A percentile compares a stretch with the other conserved stretches of the same genome.
Conservation (phyloP, 352 stramenopile genomes). For the Globisporangium cederbergense region DNA sequence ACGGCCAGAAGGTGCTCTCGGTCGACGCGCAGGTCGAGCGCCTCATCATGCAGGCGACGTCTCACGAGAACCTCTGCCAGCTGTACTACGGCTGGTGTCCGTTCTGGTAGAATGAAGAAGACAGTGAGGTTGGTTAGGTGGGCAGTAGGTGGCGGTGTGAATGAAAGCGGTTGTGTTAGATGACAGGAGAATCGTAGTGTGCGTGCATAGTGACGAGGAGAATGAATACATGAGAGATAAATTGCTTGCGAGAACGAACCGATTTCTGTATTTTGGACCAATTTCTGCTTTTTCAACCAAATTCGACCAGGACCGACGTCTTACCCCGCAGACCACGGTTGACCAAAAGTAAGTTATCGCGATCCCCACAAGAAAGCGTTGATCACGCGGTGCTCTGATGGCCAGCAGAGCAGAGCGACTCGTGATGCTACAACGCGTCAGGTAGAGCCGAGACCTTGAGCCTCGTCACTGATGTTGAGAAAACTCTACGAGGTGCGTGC, state of each 20-base stretch:
- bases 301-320: not conserved
- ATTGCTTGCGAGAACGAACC: not conserved
- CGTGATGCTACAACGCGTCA: too few species aligned
- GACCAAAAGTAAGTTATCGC: too few species aligned
- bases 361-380: too few species aligned
- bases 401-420: too few species aligned
- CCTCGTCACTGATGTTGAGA: too few species aligned
- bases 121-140: not conserved
- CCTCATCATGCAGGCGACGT: slow-evolving; percentile 98
- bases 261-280: not conserved
- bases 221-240: not conserved
- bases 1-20: slow-evolving; percentile 72
- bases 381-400: too few species aligned
- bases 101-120: slow-evolving; percentile 61
- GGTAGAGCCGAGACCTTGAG: too few species aligned
- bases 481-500: too few species aligned
- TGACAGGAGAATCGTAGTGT: not conserved
- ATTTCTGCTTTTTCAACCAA: not conserved
- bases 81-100: slow-evolving; percentile 98
- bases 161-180: not conserved
- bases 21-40: slow-evolving; percentile 95
- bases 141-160: not conserved
- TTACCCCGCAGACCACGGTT: too few species aligned
- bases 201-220: not conserved
- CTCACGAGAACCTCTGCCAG: slow-evolving; percentile 98